Percentiles rank a stretch among this genome's conserved stretches.
Evolutionary conservation across 495 filamentous ascomycete genomes (phyloP).

Genomic region (Podospora pseudopauciseta): DNA sequence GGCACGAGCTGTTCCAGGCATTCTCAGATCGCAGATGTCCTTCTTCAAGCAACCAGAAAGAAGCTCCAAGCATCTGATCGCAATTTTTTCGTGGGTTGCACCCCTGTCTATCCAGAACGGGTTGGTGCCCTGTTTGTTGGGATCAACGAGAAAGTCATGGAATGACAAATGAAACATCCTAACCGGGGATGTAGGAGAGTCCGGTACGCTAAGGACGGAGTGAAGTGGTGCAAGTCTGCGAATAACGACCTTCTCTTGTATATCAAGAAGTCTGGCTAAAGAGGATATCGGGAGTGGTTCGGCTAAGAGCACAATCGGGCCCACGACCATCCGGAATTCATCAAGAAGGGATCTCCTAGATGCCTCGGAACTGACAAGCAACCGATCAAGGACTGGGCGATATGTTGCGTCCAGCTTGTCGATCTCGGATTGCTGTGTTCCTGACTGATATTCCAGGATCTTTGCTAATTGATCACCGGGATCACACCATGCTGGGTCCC

Average conservation of each 20-base stretch:
- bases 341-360: not conserved
- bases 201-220: conserved; percentile 37
- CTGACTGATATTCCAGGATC: not conserved
- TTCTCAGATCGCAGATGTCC: conserved; percentile 39
- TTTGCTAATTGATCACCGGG: not conserved
- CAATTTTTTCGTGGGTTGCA: conserved; percentile 18
- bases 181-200: conserved; percentile 27
- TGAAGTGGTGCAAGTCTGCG: conserved; percentile 29
- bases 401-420: not conserved
- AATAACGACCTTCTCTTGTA: conserved; percentile 13
- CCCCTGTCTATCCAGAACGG: not conserved
- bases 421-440: not conserved
- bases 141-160: conserved; percentile 49
- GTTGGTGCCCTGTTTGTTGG: not conserved
- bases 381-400: not conserved
- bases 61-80: conserved; percentile 34
- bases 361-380: not conserved
- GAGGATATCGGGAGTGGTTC: conserved; percentile 30
- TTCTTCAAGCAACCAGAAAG: conserved; percentile 31
- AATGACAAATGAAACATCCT: conserved; percentile 48
- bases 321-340: conserved; percentile 24
- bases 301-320: conserved; percentile 30
- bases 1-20: conserved; percentile 29
- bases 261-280: conserved; percentile 25
- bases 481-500: conserved; percentile 7